Base-by-base conservation (phyloP, 768 basidiomycete species). In the Chalciporus sphaerocephalus region DNA sequence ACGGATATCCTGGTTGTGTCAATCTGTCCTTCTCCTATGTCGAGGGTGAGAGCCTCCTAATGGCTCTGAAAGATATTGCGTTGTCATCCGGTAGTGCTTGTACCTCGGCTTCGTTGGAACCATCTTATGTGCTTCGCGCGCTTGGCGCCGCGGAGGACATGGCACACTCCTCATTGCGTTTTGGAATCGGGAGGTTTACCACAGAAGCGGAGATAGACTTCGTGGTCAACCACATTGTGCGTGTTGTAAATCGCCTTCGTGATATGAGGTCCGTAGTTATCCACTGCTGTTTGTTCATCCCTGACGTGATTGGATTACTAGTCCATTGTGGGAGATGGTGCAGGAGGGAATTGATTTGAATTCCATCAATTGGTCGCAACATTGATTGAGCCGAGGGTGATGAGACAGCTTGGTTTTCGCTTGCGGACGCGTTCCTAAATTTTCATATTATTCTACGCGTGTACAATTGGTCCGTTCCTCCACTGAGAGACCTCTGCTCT, bases 321-420 rank as follows among this genome's bases (percentile, higher is more conserved):
- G 92, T 60, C 96, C 96, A 25, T 69, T 99, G 43, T 99, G 95
- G 95, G 96, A 99, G 71, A 97, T 99, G 94, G 94, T 98, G 13
- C 92, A 96, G 69, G 96, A 98, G 64, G 95, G 95, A 34, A 94
- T 98, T 48, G 96, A 99, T 65, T 80, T 98, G 56, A 92, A 83
- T 61, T 76, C 87, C 15, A 99, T 98, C 63, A 80, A 97, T 69
- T 97, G 94, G 94, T 87, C 89, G 37, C 89, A 74, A 46, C 74
- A 76, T 53, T 78, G 66, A 70, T 42, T 17, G 33, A 11, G 21
- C 18, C 21, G 25, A 16, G 30, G 7, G 27, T 27, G 22, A 28
- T 44, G 35, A 25, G 16, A 35, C 23, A 8, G 18, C 9, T 18
- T 33, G 30, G 21, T 11, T 42, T 36, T 44, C 23, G 32, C 22